Percentiles rank a stretch among this genome's conserved stretches.
Conservation (phyloP, 345 rosid genomes). For the Arabis alpina region DNA sequence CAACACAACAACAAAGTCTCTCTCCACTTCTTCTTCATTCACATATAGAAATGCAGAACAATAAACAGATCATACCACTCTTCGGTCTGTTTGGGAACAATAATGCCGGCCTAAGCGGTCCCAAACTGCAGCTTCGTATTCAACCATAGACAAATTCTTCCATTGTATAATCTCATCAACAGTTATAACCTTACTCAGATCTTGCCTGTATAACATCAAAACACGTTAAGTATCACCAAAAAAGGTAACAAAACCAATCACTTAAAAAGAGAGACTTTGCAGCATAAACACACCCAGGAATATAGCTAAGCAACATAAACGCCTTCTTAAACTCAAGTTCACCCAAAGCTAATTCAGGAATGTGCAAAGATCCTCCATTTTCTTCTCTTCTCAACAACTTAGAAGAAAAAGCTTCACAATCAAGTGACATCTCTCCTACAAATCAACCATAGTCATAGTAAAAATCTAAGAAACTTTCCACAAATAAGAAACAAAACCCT, state of each 20-base stretch:
- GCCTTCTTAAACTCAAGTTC: constrained; percentile 68
- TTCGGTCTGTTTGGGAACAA: constrained; percentile 22
- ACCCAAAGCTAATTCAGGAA: constrained; percentile 54
- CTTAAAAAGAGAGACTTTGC: not conserved
- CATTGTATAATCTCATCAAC: constrained; percentile 49
- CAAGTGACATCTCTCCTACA: constrained; percentile 10
- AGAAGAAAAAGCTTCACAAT: not conserved
- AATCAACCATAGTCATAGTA: no score
- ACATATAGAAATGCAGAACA: no score
- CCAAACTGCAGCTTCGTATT: constrained; percentile 62
- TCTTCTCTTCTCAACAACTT: constrained; percentile 24
- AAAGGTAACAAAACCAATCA: not conserved
- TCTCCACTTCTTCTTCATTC: no score
- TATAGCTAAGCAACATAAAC: constrained; percentile 64
- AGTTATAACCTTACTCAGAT: constrained; percentile 43
- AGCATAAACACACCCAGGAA: constrained; percentile 56
- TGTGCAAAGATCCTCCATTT: constrained; percentile 22
- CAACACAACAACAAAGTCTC: no score
- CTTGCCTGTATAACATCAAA: constrained; percentile 38
- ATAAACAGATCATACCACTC: constrained; percentile 16
- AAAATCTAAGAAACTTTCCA: not conserved
- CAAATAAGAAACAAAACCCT: no score
- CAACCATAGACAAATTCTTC: constrained; percentile 52
- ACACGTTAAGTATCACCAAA: not conserved
- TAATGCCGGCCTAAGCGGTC: not conserved